Percentiles rank a stretch among this genome's conserved stretches.
Conservation (phyloP, 495 filamentous ascomycete genomes). For the Tuber microsphaerosporum region DNA sequence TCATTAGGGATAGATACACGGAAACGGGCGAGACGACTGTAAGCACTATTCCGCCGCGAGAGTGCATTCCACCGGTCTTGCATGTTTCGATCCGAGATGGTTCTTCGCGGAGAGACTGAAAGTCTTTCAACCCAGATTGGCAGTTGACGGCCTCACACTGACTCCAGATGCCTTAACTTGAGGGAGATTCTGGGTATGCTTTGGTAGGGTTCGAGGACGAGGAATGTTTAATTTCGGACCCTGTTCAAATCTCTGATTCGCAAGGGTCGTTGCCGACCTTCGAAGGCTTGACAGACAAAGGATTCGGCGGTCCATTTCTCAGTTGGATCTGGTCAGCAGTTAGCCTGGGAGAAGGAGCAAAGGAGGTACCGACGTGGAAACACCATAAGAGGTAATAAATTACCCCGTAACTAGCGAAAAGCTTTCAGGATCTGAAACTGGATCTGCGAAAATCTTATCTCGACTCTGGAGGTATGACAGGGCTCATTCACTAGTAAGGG, state of each 20-base stretch:
- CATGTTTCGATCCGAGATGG: background rate
- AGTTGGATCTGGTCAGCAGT: too few relatives aligned
- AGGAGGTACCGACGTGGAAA: too few relatives aligned
- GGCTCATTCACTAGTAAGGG: too few relatives aligned
- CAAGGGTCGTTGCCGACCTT: background rate
- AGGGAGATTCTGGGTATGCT: background rate
- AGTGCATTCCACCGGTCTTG: background rate
- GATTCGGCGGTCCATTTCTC: too few relatives aligned
- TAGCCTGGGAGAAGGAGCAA: too few relatives aligned
- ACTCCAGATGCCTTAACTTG: background rate
- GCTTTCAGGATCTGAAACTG: too few relatives aligned
- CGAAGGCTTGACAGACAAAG: too few relatives aligned
- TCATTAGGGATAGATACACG: background rate
- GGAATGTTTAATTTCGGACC: background rate
- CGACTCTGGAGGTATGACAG: too few relatives aligned
- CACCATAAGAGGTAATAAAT: too few relatives aligned
- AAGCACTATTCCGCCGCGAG: background rate
- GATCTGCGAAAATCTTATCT: too few relatives aligned
- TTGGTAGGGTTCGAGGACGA: background rate
- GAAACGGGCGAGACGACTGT: background rate
- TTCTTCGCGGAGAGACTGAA: background rate
- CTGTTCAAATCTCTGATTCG: background rate
- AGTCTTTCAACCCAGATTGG: background rate
- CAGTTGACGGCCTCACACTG: background rate
- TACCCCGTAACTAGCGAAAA: too few relatives aligned